Evolutionary conservation across 768 basidiomycete species (phyloP), one percentile per base, ranked within the genome.

Genomic region (Boletellus ananiceps): DNA sequence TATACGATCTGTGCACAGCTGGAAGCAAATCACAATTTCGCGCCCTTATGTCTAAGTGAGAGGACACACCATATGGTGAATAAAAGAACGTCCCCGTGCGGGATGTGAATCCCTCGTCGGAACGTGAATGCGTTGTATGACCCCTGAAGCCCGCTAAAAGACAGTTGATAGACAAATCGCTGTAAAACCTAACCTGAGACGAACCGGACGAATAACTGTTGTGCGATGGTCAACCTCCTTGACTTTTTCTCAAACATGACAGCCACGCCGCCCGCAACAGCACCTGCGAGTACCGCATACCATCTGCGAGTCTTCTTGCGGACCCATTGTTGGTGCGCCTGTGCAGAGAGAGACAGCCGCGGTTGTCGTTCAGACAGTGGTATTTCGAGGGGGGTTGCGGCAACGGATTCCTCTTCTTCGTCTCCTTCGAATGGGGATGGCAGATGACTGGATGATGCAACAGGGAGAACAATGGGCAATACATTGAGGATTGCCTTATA

Each of bases 1-100:
- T 90, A 93, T 63, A 92, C 69, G 63, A 97, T 95, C 66, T 95
- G 93, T 3, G 83, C 84, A 57, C 83, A 93, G 14, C 88, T 89
- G 18, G 8, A 23, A 44, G 47, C 37, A 5, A 9, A 36, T 49
- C 18, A 49, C 11, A 15, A 47, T 27, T 18, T 35, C 34, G 18
- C 15, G 32, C 34, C 8, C 19, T 6, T 2, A 18, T 19, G 2
- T 36, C 39, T n/a, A 48, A n/a, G 8, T 18, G 40, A 37, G 2
- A 14, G 46, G 29, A 15, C 78, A 11, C 60, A 89, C 85, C 81
- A 82, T 4, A 93, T 58, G 0, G 83, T 74, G 59, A 97, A 96
- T 9, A 95, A 78, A 8, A 94, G 64, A 0, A 90, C 78, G 41
- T 86, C 88, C 5, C 94, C 94, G 63, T 93, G 76, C 0, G 93